Evolutionary conservation across 306 rosid genomes (phyloP).

Genomic region (Citrullus colocynthis): DNA sequence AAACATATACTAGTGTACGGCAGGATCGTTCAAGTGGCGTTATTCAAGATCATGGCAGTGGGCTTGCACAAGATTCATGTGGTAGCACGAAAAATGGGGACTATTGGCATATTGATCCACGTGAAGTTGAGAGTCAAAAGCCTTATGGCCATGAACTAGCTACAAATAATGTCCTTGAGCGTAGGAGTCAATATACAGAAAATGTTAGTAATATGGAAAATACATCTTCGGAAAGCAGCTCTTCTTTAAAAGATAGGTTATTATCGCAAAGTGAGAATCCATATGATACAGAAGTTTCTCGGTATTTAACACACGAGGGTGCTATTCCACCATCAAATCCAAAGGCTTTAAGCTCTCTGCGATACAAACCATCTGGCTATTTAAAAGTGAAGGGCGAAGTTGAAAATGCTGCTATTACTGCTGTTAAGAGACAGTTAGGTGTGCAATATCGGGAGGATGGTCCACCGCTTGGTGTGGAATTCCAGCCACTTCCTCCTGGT

Average conservation of each 20-base stretch:
- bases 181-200: conserved; percentile 31
- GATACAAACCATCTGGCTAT: conserved; percentile 88
- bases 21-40: conserved; percentile 90
- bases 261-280: conserved; percentile 56
- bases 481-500: conserved; percentile 85
- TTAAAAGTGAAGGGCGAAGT: conserved; percentile 91
- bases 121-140: conserved; percentile 88
- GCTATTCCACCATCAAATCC: conserved; percentile 46
- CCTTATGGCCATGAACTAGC: conserved; percentile 44
- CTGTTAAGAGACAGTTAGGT: conserved; percentile 92
- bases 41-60: conserved; percentile 86
- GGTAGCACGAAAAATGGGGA: conserved; percentile 94
- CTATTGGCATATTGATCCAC: conserved; percentile 57
- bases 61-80: conserved; percentile 92
- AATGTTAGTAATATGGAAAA: conserved; percentile 43
- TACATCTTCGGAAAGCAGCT: conserved; percentile 91
- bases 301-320: conserved; percentile 35
- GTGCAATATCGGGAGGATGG: conserved; percentile 66
- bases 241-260: conserved; percentile 52
- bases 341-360: conserved; percentile 30
- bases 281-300: conserved; percentile 48
- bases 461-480: conserved; percentile 73
- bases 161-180: conserved; percentile 36
- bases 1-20: conserved; percentile 49
- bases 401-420: conserved; percentile 95